Evolutionary conservation across 2,329 filamentous ascomycete species (phyloP), one percentile per base, ranked within the genome.

Genomic region (Teratosphaeria gauchensis): DNA sequence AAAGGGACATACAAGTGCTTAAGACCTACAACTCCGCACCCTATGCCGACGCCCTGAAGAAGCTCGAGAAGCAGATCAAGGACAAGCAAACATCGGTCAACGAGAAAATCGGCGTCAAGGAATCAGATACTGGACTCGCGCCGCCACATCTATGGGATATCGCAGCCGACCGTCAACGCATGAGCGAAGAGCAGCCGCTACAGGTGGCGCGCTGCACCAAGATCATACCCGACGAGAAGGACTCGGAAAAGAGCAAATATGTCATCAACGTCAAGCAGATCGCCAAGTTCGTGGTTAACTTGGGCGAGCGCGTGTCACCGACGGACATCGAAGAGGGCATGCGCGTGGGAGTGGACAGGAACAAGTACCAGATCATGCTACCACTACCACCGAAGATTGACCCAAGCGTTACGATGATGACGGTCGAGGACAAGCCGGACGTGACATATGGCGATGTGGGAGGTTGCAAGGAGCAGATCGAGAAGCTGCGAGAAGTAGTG

Each of bases 201-300:
- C 94, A 99, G 78, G 94, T 99, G 64, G 94, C 94, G 65, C 84
- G 94, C 71, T 99, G 94, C 82, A 99, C 94, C 61, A 99, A 99
- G 82, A 99, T 99, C 75, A 99, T 99, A 68, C 86, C 91, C 62
- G 92, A 97, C 72, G 92, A 96, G 74, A 92, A 94, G 77, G 92
- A 97, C 73, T 82, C 90, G 61, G 89, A 95, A 63, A 99, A 99
- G 84, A 95, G 89, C 84, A 99, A 97, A 85, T 99, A 99, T 80
- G 92, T 99, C 70, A 99, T 99, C 83, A 99, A 99, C 77, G 92
- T 99, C 68, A 99, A 99, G 82, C 94, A 99, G 77, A 99, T 99
- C 70, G 94, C 94, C 71, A 99, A 99, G 78, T 99, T 99, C 70
- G 94, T 99, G 55, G 94, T 99, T 65, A 94, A 96, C 76, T 84